These are phyloP conservation scores for Glycine soja DNA, from an alignment of 306 rosid species.

Conservation along the genomic window DNA sequence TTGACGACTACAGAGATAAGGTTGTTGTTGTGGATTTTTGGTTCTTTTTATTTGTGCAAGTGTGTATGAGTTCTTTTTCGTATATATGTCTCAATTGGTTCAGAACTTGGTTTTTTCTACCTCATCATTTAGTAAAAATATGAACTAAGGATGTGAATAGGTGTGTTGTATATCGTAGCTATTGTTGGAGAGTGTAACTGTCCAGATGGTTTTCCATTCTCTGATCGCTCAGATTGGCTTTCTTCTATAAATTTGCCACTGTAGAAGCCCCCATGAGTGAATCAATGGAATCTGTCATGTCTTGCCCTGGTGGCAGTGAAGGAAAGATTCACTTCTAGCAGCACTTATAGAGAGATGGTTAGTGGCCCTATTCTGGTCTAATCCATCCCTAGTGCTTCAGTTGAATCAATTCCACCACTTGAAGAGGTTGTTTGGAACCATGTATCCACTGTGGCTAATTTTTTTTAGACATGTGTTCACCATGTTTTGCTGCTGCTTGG, in stretches of 20 bases:
- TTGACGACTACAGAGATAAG: too few relatives aligned
- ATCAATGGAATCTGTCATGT: not conserved
- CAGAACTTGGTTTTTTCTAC: too few relatives aligned
- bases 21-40: too few relatives aligned
- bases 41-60: too few relatives aligned
- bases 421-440: not conserved
- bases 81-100: too few relatives aligned
- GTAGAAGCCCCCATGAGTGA: not conserved
- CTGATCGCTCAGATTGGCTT: not conserved
- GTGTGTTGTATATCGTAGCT: too few relatives aligned
- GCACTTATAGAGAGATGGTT: not conserved
- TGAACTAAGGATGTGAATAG: too few relatives aligned
- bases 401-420: not conserved
- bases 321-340: not conserved
- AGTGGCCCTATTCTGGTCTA: not conserved
- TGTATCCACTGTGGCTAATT: not conserved
- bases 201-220: slow-evolving; percentile 6
- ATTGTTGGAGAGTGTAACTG: too few relatives aligned
- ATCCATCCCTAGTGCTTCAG: not conserved
- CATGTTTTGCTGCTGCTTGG: not conserved
- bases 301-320: not conserved
- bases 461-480: not conserved
- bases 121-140: too few relatives aligned
- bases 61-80: too few relatives aligned
- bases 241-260: too few relatives aligned